Base-by-base conservation (phyloP, 1,284 basidiomycete species). In the Butyriboletus appendiculatus region DNA sequence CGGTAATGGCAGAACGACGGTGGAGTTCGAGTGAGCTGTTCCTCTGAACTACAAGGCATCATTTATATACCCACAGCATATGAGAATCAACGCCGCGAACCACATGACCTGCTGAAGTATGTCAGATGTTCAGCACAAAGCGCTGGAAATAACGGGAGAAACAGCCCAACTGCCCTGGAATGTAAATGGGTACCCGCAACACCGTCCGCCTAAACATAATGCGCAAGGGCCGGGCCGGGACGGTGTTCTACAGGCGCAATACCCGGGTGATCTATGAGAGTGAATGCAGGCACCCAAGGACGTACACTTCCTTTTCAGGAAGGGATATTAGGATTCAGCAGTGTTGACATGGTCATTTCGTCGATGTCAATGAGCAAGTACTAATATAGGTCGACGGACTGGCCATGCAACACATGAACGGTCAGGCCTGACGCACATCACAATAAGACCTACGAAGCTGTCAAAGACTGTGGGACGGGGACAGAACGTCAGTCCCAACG, bases 1-100 rank as follows among this genome's bases (percentile, higher is more conserved):
- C 30, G 9, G 30, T 14, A 15, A 39, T 20, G 11, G 22, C 20
- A 40, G 16, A 48, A 39, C 2, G 18, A 43, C n/a, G 14, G 22
- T 18, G 32, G 38, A 5, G 28, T 16, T 33, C 20, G n/a, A 24
- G 33, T 37, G 45, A 50, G 34, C 18, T 20, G 9, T 24, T 22
- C 9, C 15, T 42, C 16, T 7, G 18, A 12, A 3, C n/a, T n/a
- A 4, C 30, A 10, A 22, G 7, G 18, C 11, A 24, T 7, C 30
- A 43, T 58, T 58, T 43, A 63, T 61, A 60, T 32, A 33, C 11
- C 5, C n/a, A 22, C 28, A 12, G 10, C 15, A 16, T n/a, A 41
- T n/a, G 20, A n/a, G 32, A 22, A 5, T 9, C 18, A 18, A 9
- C 8, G 15, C 18, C 8, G 40, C 30, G 33, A 42, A 53, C 45